These are phyloP conservation scores for Anthracocystis walkeri DNA, from an alignment of 1,284 basidiomycete genomes.

Conservation along the genomic window DNA sequence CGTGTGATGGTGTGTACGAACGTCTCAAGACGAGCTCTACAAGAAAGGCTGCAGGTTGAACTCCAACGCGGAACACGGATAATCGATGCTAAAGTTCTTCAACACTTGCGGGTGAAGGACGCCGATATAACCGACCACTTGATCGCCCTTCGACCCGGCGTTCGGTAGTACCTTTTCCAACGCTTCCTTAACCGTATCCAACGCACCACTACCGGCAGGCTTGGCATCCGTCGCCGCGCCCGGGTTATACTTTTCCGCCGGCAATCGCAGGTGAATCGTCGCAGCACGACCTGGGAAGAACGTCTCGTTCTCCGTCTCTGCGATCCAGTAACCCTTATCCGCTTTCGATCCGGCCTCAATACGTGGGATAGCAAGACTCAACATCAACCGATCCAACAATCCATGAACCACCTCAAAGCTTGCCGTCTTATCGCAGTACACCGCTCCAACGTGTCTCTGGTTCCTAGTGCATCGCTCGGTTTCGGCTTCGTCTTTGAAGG, in stretches of 20 bases:
- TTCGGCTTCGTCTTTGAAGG: slow-evolving; percentile 81
- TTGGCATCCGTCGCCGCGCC: slow-evolving; percentile 20
- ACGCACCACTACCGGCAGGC: slow-evolving; percentile 1
- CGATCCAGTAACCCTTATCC: slow-evolving; percentile 88
- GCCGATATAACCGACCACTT: slow-evolving; percentile 52
- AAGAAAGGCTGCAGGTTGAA: slow-evolving; percentile 93
- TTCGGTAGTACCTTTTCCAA: slow-evolving; percentile 30
- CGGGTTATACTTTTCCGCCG: slow-evolving; percentile 26
- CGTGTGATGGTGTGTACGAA: too few species aligned
- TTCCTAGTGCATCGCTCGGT: slow-evolving; percentile 87
- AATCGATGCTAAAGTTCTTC: slow-evolving; percentile 73
- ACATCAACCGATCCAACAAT: slow-evolving; percentile 92
- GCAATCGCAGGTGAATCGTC: slow-evolving; percentile 82
- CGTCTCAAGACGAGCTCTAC: slow-evolving; percentile 71
- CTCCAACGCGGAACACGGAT: slow-evolving; percentile 95
- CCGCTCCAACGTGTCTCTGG: slow-evolving; percentile 84
- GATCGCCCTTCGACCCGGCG: slow-evolving; percentile 2
- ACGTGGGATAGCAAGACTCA: slow-evolving; percentile 87
- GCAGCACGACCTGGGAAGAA: slow-evolving; percentile 96
- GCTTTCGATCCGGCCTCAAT: slow-evolving; percentile 75
- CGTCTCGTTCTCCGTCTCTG: slow-evolving; percentile 77
- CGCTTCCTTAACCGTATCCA: slow-evolving; percentile 36
- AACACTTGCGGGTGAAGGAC: slow-evolving; percentile 66
- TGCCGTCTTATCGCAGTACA: slow-evolving; percentile 96
- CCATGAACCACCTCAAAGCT: slow-evolving; percentile 98